phyloP scores from a whole-genome alignment of 768 basidiomycete species.

The Lyophyllum shimeji region DNA sequence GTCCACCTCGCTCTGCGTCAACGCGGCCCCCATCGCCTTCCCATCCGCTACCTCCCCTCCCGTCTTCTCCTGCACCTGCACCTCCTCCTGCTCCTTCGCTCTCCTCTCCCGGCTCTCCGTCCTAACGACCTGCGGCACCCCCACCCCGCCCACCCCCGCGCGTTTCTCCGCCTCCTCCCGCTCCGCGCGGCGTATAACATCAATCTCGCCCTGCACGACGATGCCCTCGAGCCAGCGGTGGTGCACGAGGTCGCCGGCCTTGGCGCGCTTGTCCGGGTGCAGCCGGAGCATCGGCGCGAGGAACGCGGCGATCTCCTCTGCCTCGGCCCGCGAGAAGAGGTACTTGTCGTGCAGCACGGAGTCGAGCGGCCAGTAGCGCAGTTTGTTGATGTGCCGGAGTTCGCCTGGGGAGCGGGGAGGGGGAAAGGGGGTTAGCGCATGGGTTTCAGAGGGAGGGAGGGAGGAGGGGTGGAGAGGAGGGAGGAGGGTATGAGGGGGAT shows the following conservation, averaged over 20 bases:
- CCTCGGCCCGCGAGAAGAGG: slow-evolving; percentile 81
- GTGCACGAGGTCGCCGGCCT: slow-evolving; percentile 80
- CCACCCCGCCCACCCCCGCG: slow-evolving; percentile 6
- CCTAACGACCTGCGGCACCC: not conserved
- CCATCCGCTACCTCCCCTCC: slow-evolving; percentile 43
- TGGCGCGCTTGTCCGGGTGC: slow-evolving; percentile 85
- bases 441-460: not conserved
- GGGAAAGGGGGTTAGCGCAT: not conserved
- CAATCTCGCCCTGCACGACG: slow-evolving; percentile 88
- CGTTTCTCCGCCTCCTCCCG: slow-evolving; percentile 41
- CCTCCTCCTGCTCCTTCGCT: not conserved
- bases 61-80: slow-evolving; percentile 9
- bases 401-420: slow-evolving; percentile 45
- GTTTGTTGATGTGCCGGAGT: slow-evolving; percentile 90
- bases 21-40: slow-evolving; percentile 42
- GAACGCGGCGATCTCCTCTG: slow-evolving; percentile 79
- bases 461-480: not conserved
- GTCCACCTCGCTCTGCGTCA: slow-evolving; percentile 42
- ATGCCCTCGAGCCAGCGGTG: slow-evolving; percentile 88
- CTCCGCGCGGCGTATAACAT: slow-evolving; percentile 69
- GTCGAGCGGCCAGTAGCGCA: slow-evolving; percentile 88
- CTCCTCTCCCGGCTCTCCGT: not conserved
- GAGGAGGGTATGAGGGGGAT: no score
- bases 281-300: slow-evolving; percentile 88
- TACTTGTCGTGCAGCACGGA: slow-evolving; percentile 93